Evolutionary conservation across 1,139 yeast genomes (phyloP), one percentile per base, ranked within the genome.

Genomic region (Hemisphaericaspora xylofermentans): DNA sequence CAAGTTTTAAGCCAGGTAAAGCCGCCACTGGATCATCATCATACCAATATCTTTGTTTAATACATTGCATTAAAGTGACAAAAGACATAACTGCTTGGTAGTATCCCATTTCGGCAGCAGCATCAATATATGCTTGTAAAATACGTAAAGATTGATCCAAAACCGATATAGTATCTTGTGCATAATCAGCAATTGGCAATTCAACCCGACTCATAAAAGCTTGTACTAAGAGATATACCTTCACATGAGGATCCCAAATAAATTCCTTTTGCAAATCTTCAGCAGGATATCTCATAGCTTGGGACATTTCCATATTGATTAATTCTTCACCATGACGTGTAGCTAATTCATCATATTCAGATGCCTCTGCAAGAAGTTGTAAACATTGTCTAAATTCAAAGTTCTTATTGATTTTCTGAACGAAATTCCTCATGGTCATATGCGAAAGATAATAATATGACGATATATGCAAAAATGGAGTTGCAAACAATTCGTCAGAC

Each of bases 211-310:
- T 77, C 77, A 94, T 78, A 55, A 79, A 88, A 0, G 98, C 97
- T 61, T 94, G 98, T 12, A 93, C 60, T 45, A 93, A 72, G 50
- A 93, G 70, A 56, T 79, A 93, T 0, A 96, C 84, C 59, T 93
- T 93, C 49, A 93, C 91, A 61, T 93, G 98, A 2, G 98, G 98
- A 61, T 93, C 96, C 85, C 96, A 89, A 61, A 89, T 84, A 47
- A 83, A 84, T 48, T 82, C 81, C 44, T 76, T 77, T 24, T 74
- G 71, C 50, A 83, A 66, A 51, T 82, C 82, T 42, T 78, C 82
- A 0, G 85, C 94, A 3, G 88, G 83, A 54, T 80, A 93, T 45
- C 94, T 74, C 71, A 89, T 76, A 38, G 82, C 81, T 47, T 81
- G 82, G 1, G 96, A 88, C 78, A 94, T 75, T 56, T 91, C 98